Percentiles rank a stretch among this genome's conserved stretches.
phyloP scores from a whole-genome alignment of 169 alveolate species.

The Plasmodium gaboni region DNA sequence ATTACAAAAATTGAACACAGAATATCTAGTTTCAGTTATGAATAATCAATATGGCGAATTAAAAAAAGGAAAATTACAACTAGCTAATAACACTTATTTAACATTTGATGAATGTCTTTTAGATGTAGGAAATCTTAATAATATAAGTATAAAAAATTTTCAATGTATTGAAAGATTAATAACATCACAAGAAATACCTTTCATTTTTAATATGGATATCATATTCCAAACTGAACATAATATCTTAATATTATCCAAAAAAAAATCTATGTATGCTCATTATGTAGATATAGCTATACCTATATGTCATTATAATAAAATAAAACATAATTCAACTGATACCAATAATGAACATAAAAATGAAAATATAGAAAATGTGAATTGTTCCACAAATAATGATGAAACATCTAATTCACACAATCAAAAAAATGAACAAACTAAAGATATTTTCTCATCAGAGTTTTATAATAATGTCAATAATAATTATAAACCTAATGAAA shows the following conservation, averaged over 20 bases:
- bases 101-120: slow-evolving; percentile 67
- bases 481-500: slow-evolving; percentile 48
- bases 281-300: slow-evolving; percentile 61
- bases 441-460: slow-evolving; percentile 25
- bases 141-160: slow-evolving; percentile 57
- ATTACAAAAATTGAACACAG: slow-evolving; percentile 26
- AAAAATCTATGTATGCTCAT: slow-evolving; percentile 65
- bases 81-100: slow-evolving; percentile 68
- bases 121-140: slow-evolving; percentile 59
- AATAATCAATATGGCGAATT: slow-evolving; percentile 62
- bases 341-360: background rate
- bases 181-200: slow-evolving; percentile 56
- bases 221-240: slow-evolving; percentile 65
- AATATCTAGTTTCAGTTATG: slow-evolving; percentile 67
- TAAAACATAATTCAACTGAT: background rate
- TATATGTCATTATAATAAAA: slow-evolving; percentile 8
- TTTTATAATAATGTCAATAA: slow-evolving; percentile 30
- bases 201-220: slow-evolving; percentile 52
- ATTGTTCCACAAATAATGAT: background rate
- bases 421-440: slow-evolving; percentile 4
- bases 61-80: slow-evolving; percentile 67
- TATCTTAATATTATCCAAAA: slow-evolving; percentile 49
- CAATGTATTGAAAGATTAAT: slow-evolving; percentile 66
- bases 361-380: background rate
- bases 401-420: background rate